Evolutionary conservation across 768 basidiomycete genomes (phyloP), one percentile per base, ranked within the genome.

Genomic region (Solioccasus polychromus): DNA sequence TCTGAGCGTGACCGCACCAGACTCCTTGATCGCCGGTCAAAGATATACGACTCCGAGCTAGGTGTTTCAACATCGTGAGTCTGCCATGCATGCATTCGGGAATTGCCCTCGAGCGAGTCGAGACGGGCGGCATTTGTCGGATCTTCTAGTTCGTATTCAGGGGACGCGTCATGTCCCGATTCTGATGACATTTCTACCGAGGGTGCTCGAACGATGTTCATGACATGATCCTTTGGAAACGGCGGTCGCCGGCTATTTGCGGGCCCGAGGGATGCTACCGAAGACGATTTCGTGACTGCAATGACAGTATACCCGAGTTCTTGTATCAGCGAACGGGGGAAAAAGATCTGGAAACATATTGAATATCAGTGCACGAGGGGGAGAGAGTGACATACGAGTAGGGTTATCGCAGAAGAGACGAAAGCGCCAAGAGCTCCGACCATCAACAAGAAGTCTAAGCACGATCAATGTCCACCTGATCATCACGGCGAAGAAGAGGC

Each of bases 371-470:
- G n/a, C 23, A 28, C 6, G 26, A 23, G 24, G 38, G 35, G 19
- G 31, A n/a, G 22, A 19, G 20, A 17, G 38, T 14, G 38, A 64
- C 81, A 58, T 57, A 88, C 88, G 25, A 91, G 72, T 25, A 92
- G 72, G 4, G 89, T 92, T 19, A 91, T 85, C 15, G 80, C 80
- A 20, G 88, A 88, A 4, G 88, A 91, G 18, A 88, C 73, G 57
- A 90, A 81, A 54, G 83, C 83, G 12, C 88, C 88, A 24, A 91
- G 75, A 15, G 76, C 87, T 18, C 79, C 82, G 42, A 83, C 54
- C 79, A 88, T 82, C 36, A 83, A 64, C 9, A 90, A 70, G 46
- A 88, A 77, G 63, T 92, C 89, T 79, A 39, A 28, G 12, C 23
- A 10, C 18, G 4, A 35, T 35, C 8, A 31, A 45, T 18, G 45